These are phyloP conservation scores for Myrica gale DNA, from an alignment of 306 rosid species.

Conservation along the genomic window DNA sequence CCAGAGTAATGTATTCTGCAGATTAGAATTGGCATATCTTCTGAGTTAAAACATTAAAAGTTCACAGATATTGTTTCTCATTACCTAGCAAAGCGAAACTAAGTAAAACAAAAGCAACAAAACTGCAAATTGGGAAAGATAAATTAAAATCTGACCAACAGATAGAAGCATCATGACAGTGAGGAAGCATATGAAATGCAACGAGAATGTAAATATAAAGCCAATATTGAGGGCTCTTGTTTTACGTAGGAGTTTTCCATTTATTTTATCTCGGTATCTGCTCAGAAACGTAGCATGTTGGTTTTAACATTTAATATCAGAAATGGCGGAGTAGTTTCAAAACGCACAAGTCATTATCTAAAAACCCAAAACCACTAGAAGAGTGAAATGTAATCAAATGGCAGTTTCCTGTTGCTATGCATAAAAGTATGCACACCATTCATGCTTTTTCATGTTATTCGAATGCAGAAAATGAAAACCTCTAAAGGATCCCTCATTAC, in stretches of 20 bases:
- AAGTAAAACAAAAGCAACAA: background rate
- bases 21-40: background rate
- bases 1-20: background rate
- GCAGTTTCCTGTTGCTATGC: too few species aligned
- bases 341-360: too few species aligned
- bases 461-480: too few species aligned
- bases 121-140: background rate
- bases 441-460: too few species aligned
- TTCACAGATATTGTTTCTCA: background rate
- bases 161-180: background rate
- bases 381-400: too few species aligned
- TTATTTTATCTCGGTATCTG: too few species aligned
- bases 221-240: background rate
- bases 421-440: too few species aligned
- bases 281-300: too few species aligned
- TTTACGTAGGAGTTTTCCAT: background rate
- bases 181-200: background rate
- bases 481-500: too few species aligned
- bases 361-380: too few species aligned
- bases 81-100: background rate
- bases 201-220: background rate
- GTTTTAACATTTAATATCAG: too few species aligned
- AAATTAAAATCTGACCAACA: background rate
- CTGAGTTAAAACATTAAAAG: background rate
- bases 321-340: too few species aligned